These are phyloP conservation scores for Podaxis sp. DNA, from an alignment of 768 basidiomycete species.

Conservation along the genomic window DNA sequence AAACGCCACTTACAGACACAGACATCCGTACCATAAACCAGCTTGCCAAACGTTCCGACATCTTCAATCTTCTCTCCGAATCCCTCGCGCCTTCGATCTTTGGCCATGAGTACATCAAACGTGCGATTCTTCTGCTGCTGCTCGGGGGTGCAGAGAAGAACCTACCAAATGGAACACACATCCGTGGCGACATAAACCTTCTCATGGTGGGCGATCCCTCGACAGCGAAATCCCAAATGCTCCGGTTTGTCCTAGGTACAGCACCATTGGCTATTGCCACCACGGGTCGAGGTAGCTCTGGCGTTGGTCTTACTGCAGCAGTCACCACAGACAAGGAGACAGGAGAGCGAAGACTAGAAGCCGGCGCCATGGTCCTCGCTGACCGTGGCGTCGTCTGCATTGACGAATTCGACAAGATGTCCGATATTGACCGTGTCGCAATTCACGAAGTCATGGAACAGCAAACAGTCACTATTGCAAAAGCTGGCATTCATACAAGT, in stretches of 20 bases:
- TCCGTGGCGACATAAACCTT: conserved; percentile 98
- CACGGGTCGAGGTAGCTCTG: conserved; percentile 96
- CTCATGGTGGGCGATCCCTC: conserved; percentile 99
- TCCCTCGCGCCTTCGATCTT: conserved; percentile 98
- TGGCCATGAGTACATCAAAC: conserved; percentile 95
- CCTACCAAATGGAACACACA: conserved; percentile 94
- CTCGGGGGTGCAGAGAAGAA: conserved; percentile 99
- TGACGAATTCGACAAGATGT: conserved; percentile 99
- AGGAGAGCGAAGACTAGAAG: conserved; percentile 94
- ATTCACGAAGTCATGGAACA: conserved; percentile 99
- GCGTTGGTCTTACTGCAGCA: conserved; percentile 97
- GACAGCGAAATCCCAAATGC: conserved; percentile 96
- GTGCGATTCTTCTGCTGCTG: conserved; percentile 87
- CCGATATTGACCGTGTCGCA: conserved; percentile 95
- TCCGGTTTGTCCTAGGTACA: conserved; percentile 93
- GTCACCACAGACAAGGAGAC: conserved; percentile 99
- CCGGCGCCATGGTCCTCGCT: conserved; percentile 99
- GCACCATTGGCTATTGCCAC: conserved; percentile 98
- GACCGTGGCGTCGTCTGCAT: conserved; percentile 99
- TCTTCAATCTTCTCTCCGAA: conserved; percentile 86
- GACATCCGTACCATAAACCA: conserved; percentile 98
- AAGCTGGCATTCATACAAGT: conserved; percentile 98
- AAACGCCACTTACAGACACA: conserved; percentile 85
- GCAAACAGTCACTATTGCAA: conserved; percentile 98
- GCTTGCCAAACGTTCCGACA: conserved; percentile 80